Evolutionary conservation across 495 filamentous ascomycete species (phyloP), one percentile per base, ranked within the genome.

Genomic region (Staphylotrichum tortipilum): DNA sequence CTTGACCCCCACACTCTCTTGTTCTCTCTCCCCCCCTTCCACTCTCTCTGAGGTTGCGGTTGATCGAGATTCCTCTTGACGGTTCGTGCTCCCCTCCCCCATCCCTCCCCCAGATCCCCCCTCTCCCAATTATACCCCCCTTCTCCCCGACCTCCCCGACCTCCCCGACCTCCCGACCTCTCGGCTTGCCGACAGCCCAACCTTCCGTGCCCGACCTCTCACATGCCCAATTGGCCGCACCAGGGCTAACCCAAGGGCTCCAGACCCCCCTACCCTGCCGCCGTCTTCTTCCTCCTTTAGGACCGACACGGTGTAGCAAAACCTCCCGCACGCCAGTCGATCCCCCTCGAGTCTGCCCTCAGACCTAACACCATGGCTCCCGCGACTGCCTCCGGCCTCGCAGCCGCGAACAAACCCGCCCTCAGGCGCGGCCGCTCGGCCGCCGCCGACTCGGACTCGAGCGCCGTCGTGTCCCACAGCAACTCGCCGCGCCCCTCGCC

Each of bases 401-500:
- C 66, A 48, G 58, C 59, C 47, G 57, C 62, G 52, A 67, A 65
- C 60, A 65, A 64, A 50, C 61, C 69, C 12, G 57, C 60, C 23
- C 62, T 73, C 7, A 67, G 70, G 44, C 64, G 69, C 44, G 43
- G 60, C 34, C 64, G 63, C 17, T 59, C 63, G 21, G 58, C 62
- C 47, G 65, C 61, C 15, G 37, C 49, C 31, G 71, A 73, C 49
- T 68, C 69, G 26, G 67, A 85, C 3, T 72, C 79, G 33, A 84
- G 74, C 4, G 77, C 78, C 37, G 70, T 79, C 30, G 77, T 72
- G 31, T 88, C 86, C 10, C 84, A 84, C 6, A 62, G 75, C 35
- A 78, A 83, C 57, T 84, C 81, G 45, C 88, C 89, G 44, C 74
- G 77, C 29, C 80, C 79, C 31, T 94, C 88, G 10, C 79, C 87